Evolutionary conservation across 176 grass and related monocot species (phyloP), one percentile per base, ranked within the genome.

Genomic region (Avena sativa): DNA sequence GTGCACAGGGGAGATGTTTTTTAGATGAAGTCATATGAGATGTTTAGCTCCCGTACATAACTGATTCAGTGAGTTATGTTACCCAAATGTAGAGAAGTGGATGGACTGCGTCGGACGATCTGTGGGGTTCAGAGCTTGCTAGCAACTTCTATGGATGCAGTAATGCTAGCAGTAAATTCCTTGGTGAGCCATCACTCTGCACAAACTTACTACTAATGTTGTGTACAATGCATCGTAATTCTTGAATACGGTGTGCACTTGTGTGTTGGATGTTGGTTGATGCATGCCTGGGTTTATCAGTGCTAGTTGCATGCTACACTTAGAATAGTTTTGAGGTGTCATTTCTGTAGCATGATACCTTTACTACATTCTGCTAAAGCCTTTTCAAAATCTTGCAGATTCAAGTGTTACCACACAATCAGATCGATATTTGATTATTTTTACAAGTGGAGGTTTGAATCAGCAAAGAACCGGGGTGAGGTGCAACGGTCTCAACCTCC

Each of bases 381-480:
- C 78, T 80, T 80, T 56, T 46, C 26, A 23, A 46, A 61, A 79
- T 63, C 38, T 16, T 63, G 75, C 89, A 97, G 95, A 88, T 87
- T 88, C 89, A 53, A 87, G 71, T 63, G 56, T 81, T 48, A 84
- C 62, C 36, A 95, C 92, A 23, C 50, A 86, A 46, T 86, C 76
- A 40, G 74, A 94, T 89, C 86, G 95, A 66, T 92, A 89, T 83
- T 91, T 97, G 84, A 87, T 94, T 91, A 88, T 97, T 57, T 81
- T 89, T 80, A 97, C 92, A 60, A 97, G 92, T 86, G 95, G 95
- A 69, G 95, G 95, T 30, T 71, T 97, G 76, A 97, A 97, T 74
- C 95, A 97, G 86, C 95, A 97, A 64, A 87, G 95, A 92, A 97
- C 92, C 81, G 95, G 95, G 85, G 95, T 97, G 84, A 97, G 79